These are phyloP conservation scores for Rhizopus stolonifer DNA, from an alignment of 371 early-diverging fungal species.

Conservation along the genomic window DNA sequence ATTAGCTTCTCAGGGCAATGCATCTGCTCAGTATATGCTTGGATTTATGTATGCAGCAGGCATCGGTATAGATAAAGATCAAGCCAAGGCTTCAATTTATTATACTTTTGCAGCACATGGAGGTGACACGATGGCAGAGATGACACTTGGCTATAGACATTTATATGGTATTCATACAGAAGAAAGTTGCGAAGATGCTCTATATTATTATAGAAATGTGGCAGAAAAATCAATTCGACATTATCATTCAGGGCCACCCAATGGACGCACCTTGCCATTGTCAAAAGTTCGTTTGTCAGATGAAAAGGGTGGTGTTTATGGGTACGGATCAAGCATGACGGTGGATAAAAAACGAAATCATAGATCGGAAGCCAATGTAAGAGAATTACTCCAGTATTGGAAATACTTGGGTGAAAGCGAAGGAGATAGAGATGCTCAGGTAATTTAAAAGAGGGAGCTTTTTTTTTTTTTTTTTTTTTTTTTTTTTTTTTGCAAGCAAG, in stretches of 20 bases:
- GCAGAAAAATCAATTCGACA: constrained; percentile 78
- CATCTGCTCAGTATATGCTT: constrained; percentile 85
- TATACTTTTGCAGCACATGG: constrained; percentile 84
- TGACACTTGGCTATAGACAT: constrained; percentile 86
- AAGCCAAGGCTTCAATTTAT: constrained; percentile 75
- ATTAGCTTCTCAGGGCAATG: constrained; percentile 71
- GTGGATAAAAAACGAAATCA: constrained; percentile 28
- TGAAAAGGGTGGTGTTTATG: constrained; percentile 80
- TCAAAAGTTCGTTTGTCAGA: constrained; percentile 75
- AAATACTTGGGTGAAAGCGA: constrained; percentile 68
- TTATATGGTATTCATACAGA: constrained; percentile 80
- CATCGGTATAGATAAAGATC: constrained; percentile 67
- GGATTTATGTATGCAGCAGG: constrained; percentile 92
- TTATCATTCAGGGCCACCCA: constrained; percentile 79
- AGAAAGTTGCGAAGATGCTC: constrained; percentile 74
- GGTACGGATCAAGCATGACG: constrained; percentile 64
- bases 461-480: too few relatives aligned
- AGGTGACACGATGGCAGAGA: constrained; percentile 72
- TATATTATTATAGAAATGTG: constrained; percentile 75
- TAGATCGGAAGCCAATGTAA: constrained; percentile 33
- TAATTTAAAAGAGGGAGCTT: constrained; percentile 28
- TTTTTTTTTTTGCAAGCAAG: background rate
- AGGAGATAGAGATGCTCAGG: constrained; percentile 65
- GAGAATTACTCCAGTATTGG: constrained; percentile 81
- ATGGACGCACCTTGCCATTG: constrained; percentile 74